Evolutionary conservation across 2,329 filamentous ascomycete species (phyloP), one percentile per base, ranked within the genome.

Genomic region (Microdochium nivale): DNA sequence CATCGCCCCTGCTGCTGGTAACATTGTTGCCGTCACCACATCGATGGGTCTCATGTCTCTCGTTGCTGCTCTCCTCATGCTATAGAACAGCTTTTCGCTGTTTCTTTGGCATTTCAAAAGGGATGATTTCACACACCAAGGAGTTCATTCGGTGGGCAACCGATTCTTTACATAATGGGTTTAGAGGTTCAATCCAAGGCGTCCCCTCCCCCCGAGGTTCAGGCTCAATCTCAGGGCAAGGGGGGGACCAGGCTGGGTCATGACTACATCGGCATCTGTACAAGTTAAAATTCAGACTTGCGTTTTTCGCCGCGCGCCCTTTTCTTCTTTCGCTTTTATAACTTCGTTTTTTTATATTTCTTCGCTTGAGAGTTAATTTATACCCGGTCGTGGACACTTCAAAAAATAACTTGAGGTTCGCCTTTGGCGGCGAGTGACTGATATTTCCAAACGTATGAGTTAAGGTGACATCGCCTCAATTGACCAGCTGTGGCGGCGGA

Each of bases 11-110:
- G 60, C 48, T n/a, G 58, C 52, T 13, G 60, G 56, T 25, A 56
- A 51, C 47, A 30, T 50, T 3, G 51, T 76, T 55, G 58, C 67
- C 48, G 67, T 69, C 8, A 70, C 76, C 25, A 65, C 65, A 60
- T 66, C 70, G 16, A 57, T 74, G 54, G 66, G 66, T 43, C 65
- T 81, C 47, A 55, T 76, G 49, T 70, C 62, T 53, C 54, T 76
- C 32, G 74, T 65, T 51, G 69, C 68, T 32, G 67, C 70, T 52
- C 65, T 78, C 53, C 53, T 64, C 24, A 57, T 79, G 59, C 64
- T 80, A 55, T 64, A 44, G 50, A 65, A 47, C 46, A 48, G 27
- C 10, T 13, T n/a, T 10, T n/a, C n/a, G n/a, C 25, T 21, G 23
- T 9, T 27, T n/a, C n/a, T 30, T 3, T 14, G n/a, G 16, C 37